Evolutionary conservation across 805 yeast species (phyloP), one percentile per base, ranked within the genome.

Genomic region (Wickerhamomyces chambardii): DNA sequence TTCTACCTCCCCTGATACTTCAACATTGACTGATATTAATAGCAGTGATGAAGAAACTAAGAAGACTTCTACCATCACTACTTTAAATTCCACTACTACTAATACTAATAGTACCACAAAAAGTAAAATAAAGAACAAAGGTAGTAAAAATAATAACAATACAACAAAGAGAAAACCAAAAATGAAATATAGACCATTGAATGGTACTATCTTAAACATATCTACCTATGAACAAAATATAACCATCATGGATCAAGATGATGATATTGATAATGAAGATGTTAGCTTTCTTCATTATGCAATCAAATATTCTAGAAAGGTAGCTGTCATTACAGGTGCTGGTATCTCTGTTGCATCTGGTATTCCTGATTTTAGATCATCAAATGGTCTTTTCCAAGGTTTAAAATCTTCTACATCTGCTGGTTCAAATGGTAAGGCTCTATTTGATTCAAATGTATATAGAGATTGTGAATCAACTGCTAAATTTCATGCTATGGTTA

Each of bases 261-360:
- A 41, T 30, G 31, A 44, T 14, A 45, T 61, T 2, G 63, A 59
- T 28, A 40, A 59, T 15, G 60, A 59, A 17, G 70, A 70, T 38
- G 54, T 75, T 11, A 61, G 66, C 7, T 71, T 75, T 40, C 47
- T 78, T 18, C 67, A 66, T 36, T 70, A 73, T 51, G 73, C 75
- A 0, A 50, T 78, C 17, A 55, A 52, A 25, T 65, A 79, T 44
- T 66, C 89, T 22, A 73, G 68, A 43, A 69, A 70, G 41, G 61
- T 79, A 22, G 67, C 84, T 3, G 72, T 80, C 21, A 68, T 87
- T 21, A 74, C 89, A 1, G 97, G 97, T 10, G 97, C 97, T 15
- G 96, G 96, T 3, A 74, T 84, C 15, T 84, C 95, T 11, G 92
- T 89, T 36, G 81, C 83, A 21, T 85, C 95, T 1, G 96, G 96